These are phyloP conservation scores for Fomitopsis schrenkii DNA, from an alignment of 1,284 basidiomycete genomes.

Conservation along the genomic window DNA sequence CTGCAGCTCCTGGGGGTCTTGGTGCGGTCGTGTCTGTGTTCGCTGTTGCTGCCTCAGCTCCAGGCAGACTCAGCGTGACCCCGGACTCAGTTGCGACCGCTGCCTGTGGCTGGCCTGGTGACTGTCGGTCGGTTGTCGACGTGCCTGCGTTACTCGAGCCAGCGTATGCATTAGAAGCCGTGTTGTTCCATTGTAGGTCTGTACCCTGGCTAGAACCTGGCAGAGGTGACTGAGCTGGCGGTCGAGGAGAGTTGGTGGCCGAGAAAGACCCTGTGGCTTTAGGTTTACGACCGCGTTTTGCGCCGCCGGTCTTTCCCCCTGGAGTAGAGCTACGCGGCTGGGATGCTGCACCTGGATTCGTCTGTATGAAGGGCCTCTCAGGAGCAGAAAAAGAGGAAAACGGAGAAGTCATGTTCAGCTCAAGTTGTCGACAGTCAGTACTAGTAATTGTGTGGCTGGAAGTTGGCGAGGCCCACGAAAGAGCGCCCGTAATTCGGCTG, in stretches of 20 bases:
- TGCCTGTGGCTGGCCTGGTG: conserved; percentile 1
- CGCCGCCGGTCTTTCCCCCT: conserved; percentile 37
- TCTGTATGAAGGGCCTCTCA: conserved; percentile 31
- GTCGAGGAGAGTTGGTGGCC: conserved; percentile 18
- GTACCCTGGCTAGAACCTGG: conserved; percentile 14
- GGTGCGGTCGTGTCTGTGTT: conserved; percentile 13
- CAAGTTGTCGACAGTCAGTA: neutral
- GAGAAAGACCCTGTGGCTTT: conserved; percentile 31
- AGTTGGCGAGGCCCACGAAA: neutral
- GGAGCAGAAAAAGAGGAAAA: conserved; percentile 25
- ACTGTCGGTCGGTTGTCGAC: neutral
- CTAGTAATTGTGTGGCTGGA: neutral
- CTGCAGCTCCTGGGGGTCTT: conserved; percentile 18
- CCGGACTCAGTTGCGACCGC: conserved; percentile 13
- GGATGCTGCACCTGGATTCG: conserved; percentile 17
- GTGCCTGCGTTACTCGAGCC: neutral
- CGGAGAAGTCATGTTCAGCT: conserved; percentile 21
- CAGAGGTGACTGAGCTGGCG: conserved; percentile 13
- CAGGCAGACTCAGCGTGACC: conserved; percentile 22
- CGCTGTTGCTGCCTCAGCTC: conserved; percentile 13
- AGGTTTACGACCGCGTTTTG: conserved; percentile 59
- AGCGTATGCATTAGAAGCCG: conserved; percentile 7
- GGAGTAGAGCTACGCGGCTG: conserved; percentile 26
- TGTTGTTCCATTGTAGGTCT: conserved; percentile 19
- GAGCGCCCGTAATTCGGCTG: too few species aligned